These are phyloP conservation scores for Clavaria fumosa DNA, from an alignment of 768 basidiomycete genomes.

Conservation along the genomic window DNA sequence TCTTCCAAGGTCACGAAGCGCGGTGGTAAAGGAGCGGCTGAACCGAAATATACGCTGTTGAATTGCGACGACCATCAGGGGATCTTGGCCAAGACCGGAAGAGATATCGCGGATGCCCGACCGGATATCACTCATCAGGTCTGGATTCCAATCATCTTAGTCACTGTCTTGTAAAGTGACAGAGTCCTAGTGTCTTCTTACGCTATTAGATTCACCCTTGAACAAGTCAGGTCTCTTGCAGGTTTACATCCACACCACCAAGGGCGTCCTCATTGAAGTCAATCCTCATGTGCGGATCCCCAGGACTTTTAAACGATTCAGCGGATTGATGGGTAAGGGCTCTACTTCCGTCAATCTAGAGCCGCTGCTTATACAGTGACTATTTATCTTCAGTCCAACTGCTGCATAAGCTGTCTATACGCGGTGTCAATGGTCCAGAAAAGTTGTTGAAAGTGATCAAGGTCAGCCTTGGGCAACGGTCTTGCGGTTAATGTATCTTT, in stretches of 20 bases:
- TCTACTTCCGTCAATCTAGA: neutral
- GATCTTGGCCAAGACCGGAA: slow-evolving; percentile 90
- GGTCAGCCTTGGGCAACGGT: slow-evolving; percentile 25
- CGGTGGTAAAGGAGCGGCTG: slow-evolving; percentile 47
- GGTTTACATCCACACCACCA: slow-evolving; percentile 96
- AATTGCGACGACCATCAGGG: slow-evolving; percentile 99
- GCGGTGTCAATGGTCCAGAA: slow-evolving; percentile 93
- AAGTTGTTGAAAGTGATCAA: slow-evolving; percentile 96
- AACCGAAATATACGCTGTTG: slow-evolving; percentile 89
- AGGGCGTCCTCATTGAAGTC: slow-evolving; percentile 92
- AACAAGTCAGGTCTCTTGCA: slow-evolving; percentile 96
- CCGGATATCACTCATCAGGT: slow-evolving; percentile 99
- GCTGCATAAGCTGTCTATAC: slow-evolving; percentile 86
- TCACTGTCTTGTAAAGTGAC: slow-evolving; percentile 1
- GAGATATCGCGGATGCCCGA: slow-evolving; percentile 97
- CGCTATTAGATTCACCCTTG: slow-evolving; percentile 89
- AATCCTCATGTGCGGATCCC: slow-evolving; percentile 97
- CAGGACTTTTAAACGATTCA: slow-evolving; percentile 96
- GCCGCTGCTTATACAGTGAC: slow-evolving; percentile 1
- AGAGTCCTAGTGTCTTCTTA: slow-evolving; percentile 67
- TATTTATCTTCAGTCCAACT: slow-evolving; percentile 63
- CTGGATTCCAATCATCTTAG: slow-evolving; percentile 9
- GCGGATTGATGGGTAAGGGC: slow-evolving; percentile 87
- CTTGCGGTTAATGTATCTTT: slow-evolving; percentile 4
- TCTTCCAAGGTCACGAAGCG: slow-evolving; percentile 36